A percentile compares a stretch with the other conserved stretches of the same genome.
Evolutionary conservation across 345 rosid genomes (phyloP).

Genomic region (Eucalyptus pauciflora): DNA sequence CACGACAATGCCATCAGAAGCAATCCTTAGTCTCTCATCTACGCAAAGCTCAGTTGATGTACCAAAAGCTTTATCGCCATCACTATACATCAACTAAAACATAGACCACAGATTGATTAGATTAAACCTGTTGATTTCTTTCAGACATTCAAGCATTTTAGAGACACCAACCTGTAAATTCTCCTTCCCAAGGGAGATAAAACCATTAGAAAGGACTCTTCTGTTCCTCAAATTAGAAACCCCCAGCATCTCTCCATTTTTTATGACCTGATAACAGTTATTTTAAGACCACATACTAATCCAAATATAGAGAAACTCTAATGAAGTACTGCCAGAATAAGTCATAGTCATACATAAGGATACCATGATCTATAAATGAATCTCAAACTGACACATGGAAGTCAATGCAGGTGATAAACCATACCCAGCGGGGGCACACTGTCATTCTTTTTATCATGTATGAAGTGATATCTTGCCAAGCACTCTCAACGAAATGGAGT

Average conservation of each 20-base stretch:
- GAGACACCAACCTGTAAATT: constrained; percentile 64
- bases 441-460: background rate
- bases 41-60: constrained; percentile 87
- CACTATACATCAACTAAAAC: constrained; percentile 91
- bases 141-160: background rate
- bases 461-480: background rate
- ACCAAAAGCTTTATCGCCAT: constrained; percentile 97
- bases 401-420: background rate
- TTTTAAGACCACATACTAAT: background rate
- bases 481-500: background rate
- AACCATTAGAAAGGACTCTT: constrained; percentile 92
- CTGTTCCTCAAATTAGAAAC: constrained; percentile 96
- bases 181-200: constrained; percentile 85
- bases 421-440: background rate
- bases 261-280: constrained; percentile 62
- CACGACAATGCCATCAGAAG: constrained; percentile 91
- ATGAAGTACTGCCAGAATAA: background rate
- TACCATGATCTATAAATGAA: background rate
- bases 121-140: background rate
- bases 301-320: background rate
- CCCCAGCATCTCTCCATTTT: constrained; percentile 99
- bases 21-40: constrained; percentile 85
- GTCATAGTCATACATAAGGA: background rate
- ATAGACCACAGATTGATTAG: constrained; percentile 2
- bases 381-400: background rate